phyloP scores from a whole-genome alignment of 163 green algal species.

The Scenedesmus sp. region DNA sequence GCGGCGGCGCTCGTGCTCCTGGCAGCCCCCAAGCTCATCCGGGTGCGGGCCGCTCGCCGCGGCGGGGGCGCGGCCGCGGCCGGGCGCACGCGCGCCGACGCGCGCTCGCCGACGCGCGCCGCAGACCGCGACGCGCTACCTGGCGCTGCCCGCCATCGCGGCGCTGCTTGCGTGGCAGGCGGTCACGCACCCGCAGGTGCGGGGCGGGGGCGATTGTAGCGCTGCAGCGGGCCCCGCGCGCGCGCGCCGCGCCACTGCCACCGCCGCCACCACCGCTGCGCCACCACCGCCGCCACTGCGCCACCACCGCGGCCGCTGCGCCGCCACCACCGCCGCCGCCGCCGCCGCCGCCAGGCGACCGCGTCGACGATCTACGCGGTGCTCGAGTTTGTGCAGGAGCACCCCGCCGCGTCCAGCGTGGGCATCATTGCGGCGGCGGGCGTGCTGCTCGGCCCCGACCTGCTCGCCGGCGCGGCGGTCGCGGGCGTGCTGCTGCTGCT shows the following conservation, averaged over 20 bases:
- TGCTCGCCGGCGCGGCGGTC: conserved; percentile 21
- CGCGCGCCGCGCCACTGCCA: too few relatives aligned
- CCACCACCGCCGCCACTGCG: too few relatives aligned
- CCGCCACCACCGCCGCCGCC: too few relatives aligned
- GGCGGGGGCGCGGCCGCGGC: not conserved
- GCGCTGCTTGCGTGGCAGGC: conserved; percentile 21
- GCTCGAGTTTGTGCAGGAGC: conserved; percentile 28
- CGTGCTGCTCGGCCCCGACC: conserved; percentile 1
- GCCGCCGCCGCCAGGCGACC: too few relatives aligned
- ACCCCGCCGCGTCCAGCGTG: conserved; percentile 26
- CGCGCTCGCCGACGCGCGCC: not conserved
- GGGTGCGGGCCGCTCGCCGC: not conserved
- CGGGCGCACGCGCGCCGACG: not conserved
- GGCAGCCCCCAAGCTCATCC: conserved; percentile 29
- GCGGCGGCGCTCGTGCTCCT: conserved; percentile 26
- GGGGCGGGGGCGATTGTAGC: too few relatives aligned
- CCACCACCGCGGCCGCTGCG: too few relatives aligned
- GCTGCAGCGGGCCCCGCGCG: too few relatives aligned
- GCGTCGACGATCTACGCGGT: conserved; percentile 17
- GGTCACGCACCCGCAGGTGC: not conserved
- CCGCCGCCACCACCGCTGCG: too few relatives aligned
- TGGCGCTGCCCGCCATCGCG: not conserved
- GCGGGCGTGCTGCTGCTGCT: conserved; percentile 18
- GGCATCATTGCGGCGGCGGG: conserved; percentile 19
- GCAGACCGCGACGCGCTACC: conserved; percentile 14